phyloP scores from a whole-genome alignment of 352 stramenopile species.

The Phytophthora quininea region DNA sequence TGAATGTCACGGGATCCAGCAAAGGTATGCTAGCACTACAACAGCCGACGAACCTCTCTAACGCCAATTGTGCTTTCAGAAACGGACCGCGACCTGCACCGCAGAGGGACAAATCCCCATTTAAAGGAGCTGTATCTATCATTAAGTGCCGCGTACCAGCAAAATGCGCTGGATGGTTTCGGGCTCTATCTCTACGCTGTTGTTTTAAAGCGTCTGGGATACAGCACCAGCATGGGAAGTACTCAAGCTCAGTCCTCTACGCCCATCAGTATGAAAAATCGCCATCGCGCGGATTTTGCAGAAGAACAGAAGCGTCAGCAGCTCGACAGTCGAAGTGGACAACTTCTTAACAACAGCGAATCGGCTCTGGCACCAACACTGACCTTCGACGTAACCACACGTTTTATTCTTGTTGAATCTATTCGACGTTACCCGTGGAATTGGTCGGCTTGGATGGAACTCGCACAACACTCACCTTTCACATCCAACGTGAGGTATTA shows the following conservation, averaged over 20 bases:
- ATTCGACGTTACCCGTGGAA: conserved; percentile 88
- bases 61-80: conserved; percentile 27
- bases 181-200: conserved; percentile 84
- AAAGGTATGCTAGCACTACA: conserved; percentile 18
- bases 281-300: conserved; percentile 33
- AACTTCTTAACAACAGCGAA: conserved; percentile 18
- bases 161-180: conserved; percentile 70
- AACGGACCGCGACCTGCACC: conserved; percentile 40
- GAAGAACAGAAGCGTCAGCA: conserved; percentile 54
- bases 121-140: conserved; percentile 73
- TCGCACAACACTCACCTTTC: conserved; percentile 77
- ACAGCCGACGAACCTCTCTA: not conserved
- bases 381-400: conserved; percentile 61
- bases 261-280: conserved; percentile 41
- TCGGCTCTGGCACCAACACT: conserved; percentile 20
- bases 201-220: conserved; percentile 69
- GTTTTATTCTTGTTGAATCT: conserved; percentile 72
- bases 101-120: conserved; percentile 66
- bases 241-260: conserved; percentile 45
- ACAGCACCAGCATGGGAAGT: conserved; percentile 59
- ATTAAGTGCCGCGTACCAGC: conserved; percentile 56
- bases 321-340: conserved; percentile 8
- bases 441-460: conserved; percentile 98
- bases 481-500: conserved; percentile 42
- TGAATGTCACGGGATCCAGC: conserved; percentile 61